These are phyloP conservation scores for Cyclostephanos invisitatus DNA, from an alignment of 108 stramenopile species.

Conservation along the genomic window DNA sequence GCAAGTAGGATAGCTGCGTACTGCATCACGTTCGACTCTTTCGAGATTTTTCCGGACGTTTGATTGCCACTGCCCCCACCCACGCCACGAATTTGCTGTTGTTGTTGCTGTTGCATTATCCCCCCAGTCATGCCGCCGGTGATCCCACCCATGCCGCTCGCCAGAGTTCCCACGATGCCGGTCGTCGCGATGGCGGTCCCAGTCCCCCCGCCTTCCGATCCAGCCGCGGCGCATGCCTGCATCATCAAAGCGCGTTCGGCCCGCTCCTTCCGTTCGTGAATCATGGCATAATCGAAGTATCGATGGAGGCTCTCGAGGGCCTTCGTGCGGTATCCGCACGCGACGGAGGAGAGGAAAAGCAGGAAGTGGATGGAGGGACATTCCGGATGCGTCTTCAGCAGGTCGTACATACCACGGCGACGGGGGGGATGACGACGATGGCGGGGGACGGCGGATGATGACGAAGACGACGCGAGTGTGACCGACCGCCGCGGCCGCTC, in stretches of 20 bases:
- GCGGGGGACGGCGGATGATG: not conserved
- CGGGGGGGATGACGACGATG: constrained; percentile 7
- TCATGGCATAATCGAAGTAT: constrained; percentile 92
- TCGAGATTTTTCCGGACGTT: constrained; percentile 11
- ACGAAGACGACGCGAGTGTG: not conserved
- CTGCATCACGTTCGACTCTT: constrained; percentile 65
- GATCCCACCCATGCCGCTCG: constrained; percentile 20
- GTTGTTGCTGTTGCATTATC: not conserved
- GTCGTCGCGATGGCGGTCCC: not conserved
- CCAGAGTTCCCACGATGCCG: not conserved
- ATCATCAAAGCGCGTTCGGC: constrained; percentile 35
- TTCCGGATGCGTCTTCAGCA: constrained; percentile 66
- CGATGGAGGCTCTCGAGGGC: constrained; percentile 90
- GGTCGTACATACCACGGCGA: constrained; percentile 6
- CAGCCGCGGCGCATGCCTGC: constrained; percentile 14
- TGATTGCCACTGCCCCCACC: constrained; percentile 7
- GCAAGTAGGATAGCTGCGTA: constrained; percentile 86
- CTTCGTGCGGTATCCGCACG: constrained; percentile 68
- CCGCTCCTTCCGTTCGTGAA: constrained; percentile 57
- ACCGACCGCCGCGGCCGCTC: constrained; percentile 10
- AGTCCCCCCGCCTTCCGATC: constrained; percentile 16
- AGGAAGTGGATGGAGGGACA: constrained; percentile 83
- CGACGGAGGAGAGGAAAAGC: constrained; percentile 76
- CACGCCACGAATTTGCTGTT: not conserved
- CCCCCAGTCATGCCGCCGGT: constrained; percentile 26